Evolutionary conservation across 495 filamentous ascomycete species (phyloP).

Genomic region (Hyphodiscus hymeniophilus): DNA sequence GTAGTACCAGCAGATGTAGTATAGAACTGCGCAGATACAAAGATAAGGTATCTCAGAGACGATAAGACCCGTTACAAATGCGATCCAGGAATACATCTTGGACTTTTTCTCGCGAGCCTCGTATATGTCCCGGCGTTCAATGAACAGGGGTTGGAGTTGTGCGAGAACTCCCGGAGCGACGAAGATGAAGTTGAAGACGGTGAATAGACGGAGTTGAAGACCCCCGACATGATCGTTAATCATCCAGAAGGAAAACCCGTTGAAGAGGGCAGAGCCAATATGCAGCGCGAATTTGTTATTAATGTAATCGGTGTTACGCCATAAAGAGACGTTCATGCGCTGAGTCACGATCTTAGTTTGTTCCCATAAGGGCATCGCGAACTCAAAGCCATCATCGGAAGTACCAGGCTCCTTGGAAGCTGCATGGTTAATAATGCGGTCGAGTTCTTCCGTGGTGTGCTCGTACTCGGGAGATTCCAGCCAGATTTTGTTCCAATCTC

Average conservation of each 20-base stretch:
- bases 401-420: conserved; percentile 19
- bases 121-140: conserved; percentile 60
- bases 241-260: conserved; percentile 44
- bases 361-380: conserved; percentile 31
- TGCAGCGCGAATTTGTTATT: conserved; percentile 36
- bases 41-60: conserved; percentile 54
- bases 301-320: conserved; percentile 34
- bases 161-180: conserved; percentile 26
- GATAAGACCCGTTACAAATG: conserved; percentile 40
- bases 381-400: conserved; percentile 35
- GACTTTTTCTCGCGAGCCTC: conserved; percentile 62
- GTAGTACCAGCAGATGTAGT: conserved; percentile 55
- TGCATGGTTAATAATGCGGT: conserved; percentile 29
- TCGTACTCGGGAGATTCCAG: conserved; percentile 29
- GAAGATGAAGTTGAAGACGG: conserved; percentile 31
- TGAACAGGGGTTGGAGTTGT: conserved; percentile 62
- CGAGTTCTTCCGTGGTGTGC: conserved; percentile 36
- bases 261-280: conserved; percentile 40
- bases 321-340: conserved; percentile 30
- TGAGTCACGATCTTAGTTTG: conserved; percentile 29
- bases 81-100: conserved; percentile 69
- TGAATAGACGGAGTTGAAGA: conserved; percentile 30
- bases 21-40: conserved; percentile 45
- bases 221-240: conserved; percentile 24
- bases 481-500: conserved; percentile 43